Conservation (phyloP, 139 green algal species). For the Coccomyxa sp. region DNA sequence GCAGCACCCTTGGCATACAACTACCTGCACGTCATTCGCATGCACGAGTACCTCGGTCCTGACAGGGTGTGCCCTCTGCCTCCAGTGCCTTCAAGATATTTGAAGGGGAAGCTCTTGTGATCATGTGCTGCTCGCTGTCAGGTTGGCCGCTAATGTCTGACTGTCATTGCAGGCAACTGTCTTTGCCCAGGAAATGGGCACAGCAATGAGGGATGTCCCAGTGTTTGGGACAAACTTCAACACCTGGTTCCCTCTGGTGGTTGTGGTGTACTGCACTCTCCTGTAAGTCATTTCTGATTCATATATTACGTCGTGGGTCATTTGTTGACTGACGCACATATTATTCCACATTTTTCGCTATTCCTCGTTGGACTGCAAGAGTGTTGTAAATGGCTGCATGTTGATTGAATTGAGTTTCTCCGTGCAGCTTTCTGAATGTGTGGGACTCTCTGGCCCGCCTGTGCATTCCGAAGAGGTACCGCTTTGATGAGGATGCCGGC, state of each 20-base stretch:
- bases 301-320: neutral
- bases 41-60: constrained; percentile 35
- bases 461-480: constrained; percentile 6
- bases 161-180: constrained; percentile 34
- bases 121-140: neutral
- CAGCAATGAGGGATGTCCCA: constrained; percentile 66
- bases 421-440: constrained; percentile 1
- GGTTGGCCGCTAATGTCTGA: neutral
- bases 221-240: constrained; percentile 67
- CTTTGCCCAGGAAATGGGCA: constrained; percentile 72
- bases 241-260: constrained; percentile 73
- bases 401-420: neutral
- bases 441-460: constrained; percentile 9
- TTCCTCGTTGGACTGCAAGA: too few species aligned
- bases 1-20: constrained; percentile 92
- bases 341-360: too few species aligned
- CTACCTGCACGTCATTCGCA: constrained; percentile 79
- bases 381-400: too few species aligned
- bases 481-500: constrained; percentile 10
- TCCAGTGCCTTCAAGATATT: neutral
- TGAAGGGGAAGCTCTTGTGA: neutral
- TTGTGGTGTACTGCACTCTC: constrained; percentile 46
- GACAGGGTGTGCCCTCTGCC: constrained; percentile 3
- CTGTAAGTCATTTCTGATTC: neutral
- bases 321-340: too few species aligned